Base-by-base conservation (phyloP, 1,284 basidiomycete species). In the Ceratobasidium papillatum region DNA sequence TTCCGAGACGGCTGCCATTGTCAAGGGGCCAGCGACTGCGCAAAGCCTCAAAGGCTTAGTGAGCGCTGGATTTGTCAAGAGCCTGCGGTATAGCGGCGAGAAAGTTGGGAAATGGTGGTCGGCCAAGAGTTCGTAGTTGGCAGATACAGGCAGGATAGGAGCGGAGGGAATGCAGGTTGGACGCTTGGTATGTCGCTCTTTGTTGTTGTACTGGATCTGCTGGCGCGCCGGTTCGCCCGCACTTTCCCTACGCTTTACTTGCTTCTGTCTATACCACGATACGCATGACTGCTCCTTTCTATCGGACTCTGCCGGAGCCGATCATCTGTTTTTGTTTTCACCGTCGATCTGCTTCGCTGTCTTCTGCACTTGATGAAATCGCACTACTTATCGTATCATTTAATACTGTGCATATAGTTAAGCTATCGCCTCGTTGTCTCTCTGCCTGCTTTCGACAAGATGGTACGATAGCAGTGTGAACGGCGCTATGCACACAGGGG, bases 1-100 rank as follows among this genome's bases (percentile, higher is more conserved):
- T 71, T 82, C 87, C 78, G 77, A 76, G 82, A 89, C 95, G 84
- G 82, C 85, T 49, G 82, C 84, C 32, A 96, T 96, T 80, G 95
- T 98, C 65, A 87, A 90, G 76, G 86, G 89, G 75, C 94, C 96
- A 3, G 94, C 95, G 11, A 89, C 93, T 3, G 85, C 93, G 12
- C 95, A 98, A 83, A 88, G 91, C 7, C 78, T 94, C 77, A 98
- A 98, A 83, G 96, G 96, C 8, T 81, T 98, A 68, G 86, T 93
- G 22, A 95, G 92, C 72, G 94, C 94, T 4, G 95, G 95, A 0
- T 79, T 92, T 7, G 84, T 86, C 58, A 96, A 96, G 86, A 94
- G 92, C 79, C 76, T 91, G 11, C 87, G 88, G 58, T 98, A 98
- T 81, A 86, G 87, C 56, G 78, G 86, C 54, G 87, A 90, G 74